Conservation (phyloP, 257 asterid species). For the Eucommia ulmoides region DNA sequence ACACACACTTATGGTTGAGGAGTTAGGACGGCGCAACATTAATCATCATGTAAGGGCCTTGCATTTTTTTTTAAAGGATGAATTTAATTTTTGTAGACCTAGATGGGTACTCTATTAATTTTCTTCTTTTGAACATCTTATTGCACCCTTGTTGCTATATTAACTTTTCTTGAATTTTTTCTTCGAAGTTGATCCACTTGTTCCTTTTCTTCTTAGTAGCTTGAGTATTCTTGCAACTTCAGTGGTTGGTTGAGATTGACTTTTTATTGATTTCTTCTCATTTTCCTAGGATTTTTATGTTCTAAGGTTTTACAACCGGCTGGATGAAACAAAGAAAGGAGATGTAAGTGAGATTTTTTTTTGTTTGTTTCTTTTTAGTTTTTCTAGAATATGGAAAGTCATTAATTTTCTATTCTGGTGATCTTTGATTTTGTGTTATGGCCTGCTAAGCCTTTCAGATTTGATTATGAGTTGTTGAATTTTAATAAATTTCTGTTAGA, state of each 20-base stretch:
- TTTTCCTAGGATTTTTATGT: conserved; percentile 63
- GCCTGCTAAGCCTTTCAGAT: no score
- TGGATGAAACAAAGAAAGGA: conserved; percentile 89
- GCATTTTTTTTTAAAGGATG: not conserved
- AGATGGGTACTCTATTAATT: not conserved
- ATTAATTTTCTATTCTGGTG: no score
- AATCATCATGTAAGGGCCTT: conserved; percentile 52
- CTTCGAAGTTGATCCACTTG: not conserved
- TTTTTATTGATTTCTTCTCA: not conserved
- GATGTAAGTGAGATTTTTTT: conserved; percentile 55
- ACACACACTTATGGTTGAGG: conserved; percentile 87
- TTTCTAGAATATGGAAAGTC: not conserved
- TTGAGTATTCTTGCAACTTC: not conserved
- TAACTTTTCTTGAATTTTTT: no score
- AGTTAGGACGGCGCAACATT: conserved; percentile 74
- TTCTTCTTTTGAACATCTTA: not conserved
- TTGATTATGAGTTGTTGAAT: no score
- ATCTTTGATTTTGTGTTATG: no score
- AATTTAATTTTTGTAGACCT: not conserved
- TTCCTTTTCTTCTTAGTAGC: not conserved
- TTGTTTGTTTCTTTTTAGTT: not conserved
- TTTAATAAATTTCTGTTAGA: no score
- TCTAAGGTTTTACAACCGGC: conserved; percentile 75
- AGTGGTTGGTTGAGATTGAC: not conserved
- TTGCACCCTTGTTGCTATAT: no score